Evolutionary conservation across 1,139 yeast species (phyloP), one percentile per base, ranked within the genome.

Genomic region (Yamadazyma membranifaciens): DNA sequence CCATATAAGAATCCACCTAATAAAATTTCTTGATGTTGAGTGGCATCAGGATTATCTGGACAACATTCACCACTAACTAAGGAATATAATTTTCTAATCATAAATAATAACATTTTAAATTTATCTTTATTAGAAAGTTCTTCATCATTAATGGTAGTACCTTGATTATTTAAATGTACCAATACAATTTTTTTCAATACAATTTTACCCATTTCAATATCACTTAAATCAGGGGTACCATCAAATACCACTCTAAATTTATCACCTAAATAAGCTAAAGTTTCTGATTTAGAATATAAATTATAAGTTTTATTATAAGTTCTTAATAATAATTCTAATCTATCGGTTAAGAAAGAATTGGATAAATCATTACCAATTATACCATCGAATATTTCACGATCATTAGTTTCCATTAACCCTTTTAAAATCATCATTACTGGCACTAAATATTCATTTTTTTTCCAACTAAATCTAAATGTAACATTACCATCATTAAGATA

Each of bases 21-120:
- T 49, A 92, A 70, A 26, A 92, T 89, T 69, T 92, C 99, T 69
- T 92, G 99, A 73, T 92, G 98, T 70, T 94, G 98, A 9, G 97
- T 88, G 33, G 98, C 95, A 83, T 92, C 99, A 57, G 99, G 98
- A 68, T 94, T 92, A 63, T 92, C 99, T 17, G 97, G 94, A 44
- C 92, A 74, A 66, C 98, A 91, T 59, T 91, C 97, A 44, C 98
- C 98, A 31, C 96, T 96, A 38, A 92, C 98, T 50, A 94, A 75
- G 1, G 98, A 78, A 62, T 94, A 94, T 46, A 92, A 77, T 65
- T 92, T 94, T 73, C 98, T 81, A 56, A 92, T 83, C 98, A 92
- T 92, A 66, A 91, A 92, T 47, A 91, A 65, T 48, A 92, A 67
- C 83, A 89, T 74, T 57, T 88, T 78, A 65, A 87, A 89, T 66